Evolutionary conservation across 1,284 basidiomycete genomes (phyloP).

Genomic region (Trichosporon ovoides): DNA sequence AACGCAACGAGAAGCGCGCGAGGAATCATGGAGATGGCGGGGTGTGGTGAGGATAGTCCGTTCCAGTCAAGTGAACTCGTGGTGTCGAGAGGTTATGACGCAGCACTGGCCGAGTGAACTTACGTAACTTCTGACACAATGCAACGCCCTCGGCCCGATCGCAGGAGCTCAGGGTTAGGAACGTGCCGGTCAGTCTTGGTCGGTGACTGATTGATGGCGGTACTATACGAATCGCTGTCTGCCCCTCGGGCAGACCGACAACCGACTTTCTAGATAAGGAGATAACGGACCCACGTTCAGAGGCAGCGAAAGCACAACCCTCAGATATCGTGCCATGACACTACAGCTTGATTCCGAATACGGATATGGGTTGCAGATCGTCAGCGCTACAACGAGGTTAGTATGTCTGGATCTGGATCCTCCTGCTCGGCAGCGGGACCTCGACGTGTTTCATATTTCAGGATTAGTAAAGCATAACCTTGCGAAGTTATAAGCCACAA

Average conservation of each 20-base stretch:
- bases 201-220: too few relatives aligned
- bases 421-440: background rate
- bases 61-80: background rate
- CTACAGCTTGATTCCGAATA: too few relatives aligned
- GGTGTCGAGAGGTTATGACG: background rate
- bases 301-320: too few relatives aligned
- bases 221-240: too few relatives aligned
- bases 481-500: background rate
- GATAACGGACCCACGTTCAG: background rate
- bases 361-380: too few relatives aligned
- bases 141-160: too few relatives aligned
- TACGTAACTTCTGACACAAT: too few relatives aligned
- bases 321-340: too few relatives aligned
- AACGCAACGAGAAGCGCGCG: constrained; percentile 36
- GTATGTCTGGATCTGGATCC: background rate
- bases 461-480: background rate
- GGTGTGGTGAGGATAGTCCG: background rate
- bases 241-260: too few relatives aligned
- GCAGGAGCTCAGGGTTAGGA: too few relatives aligned
- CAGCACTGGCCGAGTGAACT: background rate
- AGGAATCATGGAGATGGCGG: constrained; percentile 18
- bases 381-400: background rate
- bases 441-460: background rate
- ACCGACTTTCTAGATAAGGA: background rate
- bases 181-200: too few relatives aligned